These are phyloP conservation scores for Marasmius sp. DNA, from an alignment of 1,284 basidiomycete genomes.

Conservation along the genomic window DNA sequence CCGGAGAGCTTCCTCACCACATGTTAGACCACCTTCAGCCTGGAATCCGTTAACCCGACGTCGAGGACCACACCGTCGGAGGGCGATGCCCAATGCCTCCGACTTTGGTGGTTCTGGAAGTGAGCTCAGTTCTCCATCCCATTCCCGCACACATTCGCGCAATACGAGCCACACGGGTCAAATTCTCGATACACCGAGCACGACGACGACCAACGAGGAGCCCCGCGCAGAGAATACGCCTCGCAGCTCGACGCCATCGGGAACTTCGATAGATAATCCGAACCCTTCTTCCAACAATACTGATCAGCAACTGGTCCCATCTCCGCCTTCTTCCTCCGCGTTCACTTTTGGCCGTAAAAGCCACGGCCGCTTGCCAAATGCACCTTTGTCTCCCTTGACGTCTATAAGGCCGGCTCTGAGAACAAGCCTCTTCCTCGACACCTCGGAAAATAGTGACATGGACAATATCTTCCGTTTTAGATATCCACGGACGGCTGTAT, in stretches of 20 bases:
- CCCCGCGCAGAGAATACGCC: neutral
- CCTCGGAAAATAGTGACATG: neutral
- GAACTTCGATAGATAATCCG: neutral
- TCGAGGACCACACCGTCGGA: neutral
- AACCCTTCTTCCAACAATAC: neutral
- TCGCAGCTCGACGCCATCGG: neutral
- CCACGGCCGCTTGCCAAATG: neutral
- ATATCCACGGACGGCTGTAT: neutral
- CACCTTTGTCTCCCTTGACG: neutral
- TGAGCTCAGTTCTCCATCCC: neutral
- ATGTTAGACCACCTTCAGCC: neutral
- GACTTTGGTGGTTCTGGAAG: neutral
- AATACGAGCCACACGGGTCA: too few species aligned
- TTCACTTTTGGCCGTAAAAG: neutral
- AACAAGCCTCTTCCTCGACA: neutral
- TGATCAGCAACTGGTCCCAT: neutral
- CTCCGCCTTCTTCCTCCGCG: neutral
- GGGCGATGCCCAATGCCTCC: neutral
- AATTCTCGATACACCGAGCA: too few species aligned
- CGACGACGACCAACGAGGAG: neutral
- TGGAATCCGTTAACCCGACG: neutral
- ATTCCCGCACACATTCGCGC: neutral
- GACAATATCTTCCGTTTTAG: neutral
- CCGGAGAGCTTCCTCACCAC: neutral
- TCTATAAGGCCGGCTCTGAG: neutral